Evolutionary conservation across 345 rosid species (phyloP).

Genomic region (Mallotus nudiflorus): DNA sequence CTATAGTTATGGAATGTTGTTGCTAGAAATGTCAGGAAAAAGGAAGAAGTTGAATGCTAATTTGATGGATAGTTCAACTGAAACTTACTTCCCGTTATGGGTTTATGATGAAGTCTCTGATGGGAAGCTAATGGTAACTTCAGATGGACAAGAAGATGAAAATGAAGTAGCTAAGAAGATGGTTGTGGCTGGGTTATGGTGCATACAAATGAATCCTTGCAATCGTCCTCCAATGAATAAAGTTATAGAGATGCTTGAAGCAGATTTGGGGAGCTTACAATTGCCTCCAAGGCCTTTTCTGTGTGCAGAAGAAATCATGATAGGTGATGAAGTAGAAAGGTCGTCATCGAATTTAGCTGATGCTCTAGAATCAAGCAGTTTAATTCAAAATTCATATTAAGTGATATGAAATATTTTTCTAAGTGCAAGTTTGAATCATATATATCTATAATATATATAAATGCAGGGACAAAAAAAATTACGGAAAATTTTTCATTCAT

Average conservation of each 20-base stretch:
- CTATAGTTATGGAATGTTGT: slow-evolving; percentile 6
- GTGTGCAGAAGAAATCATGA: background rate
- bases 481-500: too few relatives aligned
- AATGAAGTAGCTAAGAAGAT: background rate
- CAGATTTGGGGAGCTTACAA: background rate
- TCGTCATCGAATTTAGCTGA: too few relatives aligned
- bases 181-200: background rate
- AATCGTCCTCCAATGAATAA: background rate
- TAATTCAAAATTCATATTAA: too few relatives aligned
- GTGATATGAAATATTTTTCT: too few relatives aligned
- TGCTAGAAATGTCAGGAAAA: background rate
- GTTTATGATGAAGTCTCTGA: background rate
- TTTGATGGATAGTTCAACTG: background rate
- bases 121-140: background rate
- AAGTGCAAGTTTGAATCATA: too few relatives aligned
- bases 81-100: background rate
- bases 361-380: too few relatives aligned
- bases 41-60: slow-evolving; percentile 1
- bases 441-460: too few relatives aligned
- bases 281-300: slow-evolving; percentile 2
- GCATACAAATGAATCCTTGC: background rate
- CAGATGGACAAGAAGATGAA: background rate
- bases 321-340: background rate
- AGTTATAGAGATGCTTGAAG: slow-evolving; percentile 9
- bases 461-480: too few relatives aligned